Evolutionary conservation across 345 rosid genomes (phyloP), one percentile per base, ranked within the genome.

Genomic region (Brassica nigra): DNA sequence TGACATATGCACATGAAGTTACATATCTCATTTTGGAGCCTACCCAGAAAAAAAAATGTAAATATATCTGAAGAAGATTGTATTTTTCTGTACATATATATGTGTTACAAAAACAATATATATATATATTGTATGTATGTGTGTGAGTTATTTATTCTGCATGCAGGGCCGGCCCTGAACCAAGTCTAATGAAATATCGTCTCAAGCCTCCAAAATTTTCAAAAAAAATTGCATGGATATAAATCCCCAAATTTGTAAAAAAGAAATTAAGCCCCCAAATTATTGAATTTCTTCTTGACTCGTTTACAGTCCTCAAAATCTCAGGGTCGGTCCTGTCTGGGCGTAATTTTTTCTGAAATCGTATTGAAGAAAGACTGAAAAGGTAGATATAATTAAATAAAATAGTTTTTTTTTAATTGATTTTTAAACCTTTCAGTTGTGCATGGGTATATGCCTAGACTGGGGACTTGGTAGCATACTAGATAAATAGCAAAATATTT

Each of bases 1-100:
- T 74, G 71, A 74, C 68, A 54, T 49, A 63, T 49, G 71, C 62
- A 63, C 27, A 15, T 14, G 23, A 29, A 47, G 62, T 63, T 61
- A 59, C 27, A 62, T 20, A 36, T 58, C 66, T 11, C 33, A 59
- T 27, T 59, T 59, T 27, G 27, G 33, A 59, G 14, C 30, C 33
- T 27, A 59, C 15, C 2, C 23, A 57, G 11, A 10, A 27, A 3
- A 23, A 23, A 23, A 57, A 8, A 11, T 34, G 42, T 37, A 12
- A 1, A 14, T 12, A 44, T 11, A 44, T 11, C 54, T 12, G 54
- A 44, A 12, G 2, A 58, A 58, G 11, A 5, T 27, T 29, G 28
- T 59, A 27, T 5, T 27, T 10, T 27, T 28, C 8, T 62, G 5
- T 31, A 62, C 14, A 62, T 11, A 28, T 61, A 61, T 12, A 8